These are phyloP conservation scores for Trichophaea hybrida DNA, from an alignment of 2,329 filamentous ascomycete species.

Conservation along the genomic window DNA sequence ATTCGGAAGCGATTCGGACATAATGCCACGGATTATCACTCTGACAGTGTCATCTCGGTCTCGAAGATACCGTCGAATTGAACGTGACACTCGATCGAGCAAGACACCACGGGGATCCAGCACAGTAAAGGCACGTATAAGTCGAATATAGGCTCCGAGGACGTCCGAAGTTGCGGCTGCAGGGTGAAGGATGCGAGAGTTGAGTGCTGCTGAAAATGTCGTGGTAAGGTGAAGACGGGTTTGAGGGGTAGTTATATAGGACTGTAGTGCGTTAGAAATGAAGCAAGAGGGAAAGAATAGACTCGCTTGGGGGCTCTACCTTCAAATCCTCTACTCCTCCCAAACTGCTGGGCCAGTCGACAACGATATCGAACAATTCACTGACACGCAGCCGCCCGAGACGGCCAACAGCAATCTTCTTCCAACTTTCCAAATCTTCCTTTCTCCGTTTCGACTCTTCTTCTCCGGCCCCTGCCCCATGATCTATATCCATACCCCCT, in stretches of 20 bases:
- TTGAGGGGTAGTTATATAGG: constrained; percentile 52
- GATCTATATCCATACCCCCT: constrained; percentile 27
- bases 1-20: constrained; percentile 39
- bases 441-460: constrained; percentile 17
- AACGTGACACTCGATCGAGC: constrained; percentile 50
- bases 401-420: constrained; percentile 49
- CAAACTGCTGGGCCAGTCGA: constrained; percentile 56
- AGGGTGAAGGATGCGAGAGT: constrained; percentile 55
- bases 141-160: constrained; percentile 51
- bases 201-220: constrained; percentile 51
- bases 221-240: constrained; percentile 56
- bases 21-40: constrained; percentile 49
- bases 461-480: constrained; percentile 23
- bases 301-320: constrained; percentile 26
- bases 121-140: constrained; percentile 49
- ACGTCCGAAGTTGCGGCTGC: constrained; percentile 53
- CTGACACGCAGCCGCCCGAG: constrained; percentile 54
- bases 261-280: constrained; percentile 31
- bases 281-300: neutral
- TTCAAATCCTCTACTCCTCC: constrained; percentile 58
- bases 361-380: constrained; percentile 65
- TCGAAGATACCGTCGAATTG: constrained; percentile 48
- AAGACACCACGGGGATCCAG: constrained; percentile 52
- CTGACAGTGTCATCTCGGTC: constrained; percentile 51
- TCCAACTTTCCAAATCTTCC: constrained; percentile 50